Conservation (phyloP, 331 rosid genomes). For the Malus hybrid region DNA sequence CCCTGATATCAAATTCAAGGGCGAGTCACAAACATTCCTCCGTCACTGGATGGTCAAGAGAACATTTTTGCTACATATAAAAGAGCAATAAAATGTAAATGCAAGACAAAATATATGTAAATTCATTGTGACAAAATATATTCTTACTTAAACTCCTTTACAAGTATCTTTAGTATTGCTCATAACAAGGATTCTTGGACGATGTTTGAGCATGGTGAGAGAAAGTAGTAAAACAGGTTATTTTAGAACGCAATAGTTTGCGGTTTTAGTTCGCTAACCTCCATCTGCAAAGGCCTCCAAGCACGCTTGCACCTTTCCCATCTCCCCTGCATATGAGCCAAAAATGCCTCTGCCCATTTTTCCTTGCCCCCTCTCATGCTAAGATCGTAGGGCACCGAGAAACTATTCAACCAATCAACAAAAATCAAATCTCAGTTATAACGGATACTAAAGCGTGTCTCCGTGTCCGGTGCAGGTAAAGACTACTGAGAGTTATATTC, state of each 20-base stretch:
- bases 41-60: too few species aligned
- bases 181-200: neutral
- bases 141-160: neutral
- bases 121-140: neutral
- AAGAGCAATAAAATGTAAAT: too few species aligned
- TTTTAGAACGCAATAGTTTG: slow-evolving; percentile 66
- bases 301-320: slow-evolving; percentile 59
- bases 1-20: too few species aligned
- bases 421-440: neutral
- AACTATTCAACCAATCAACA: slow-evolving; percentile 35
- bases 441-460: neutral
- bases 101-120: neutral
- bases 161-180: neutral
- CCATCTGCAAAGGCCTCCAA: slow-evolving; percentile 67
- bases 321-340: slow-evolving; percentile 50
- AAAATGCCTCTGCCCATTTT: slow-evolving; percentile 60
- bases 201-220: neutral
- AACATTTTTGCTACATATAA: too few species aligned
- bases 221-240: neutral
- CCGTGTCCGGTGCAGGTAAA: neutral
- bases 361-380: slow-evolving; percentile 72
- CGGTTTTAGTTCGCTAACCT: slow-evolving; percentile 60
- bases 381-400: slow-evolving; percentile 71
- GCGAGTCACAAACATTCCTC: too few species aligned
- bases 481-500: neutral